Conservation (phyloP, 1,139 yeast genomes). For the Tardiomyces depauwii region DNA sequence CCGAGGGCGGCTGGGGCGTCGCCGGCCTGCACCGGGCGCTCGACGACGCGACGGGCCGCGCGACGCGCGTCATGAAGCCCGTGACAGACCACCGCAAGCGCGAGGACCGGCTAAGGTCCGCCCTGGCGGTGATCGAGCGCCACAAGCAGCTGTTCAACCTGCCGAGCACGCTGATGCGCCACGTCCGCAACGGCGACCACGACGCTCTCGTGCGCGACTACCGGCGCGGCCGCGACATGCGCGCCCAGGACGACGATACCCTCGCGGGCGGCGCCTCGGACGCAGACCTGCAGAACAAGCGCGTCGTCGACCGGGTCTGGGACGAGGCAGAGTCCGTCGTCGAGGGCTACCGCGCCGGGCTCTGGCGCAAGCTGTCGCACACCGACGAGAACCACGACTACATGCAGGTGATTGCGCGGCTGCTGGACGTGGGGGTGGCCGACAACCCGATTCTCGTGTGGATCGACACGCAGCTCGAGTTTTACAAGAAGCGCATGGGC, state of each 20-base stretch:
- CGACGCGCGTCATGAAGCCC: constrained; percentile 65
- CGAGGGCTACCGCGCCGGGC: constrained; percentile 48
- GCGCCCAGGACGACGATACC: constrained; percentile 16
- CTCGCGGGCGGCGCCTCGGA: constrained; percentile 3
- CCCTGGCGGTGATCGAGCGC: constrained; percentile 52
- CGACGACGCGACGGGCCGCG: constrained; percentile 30
- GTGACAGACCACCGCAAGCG: constrained; percentile 52
- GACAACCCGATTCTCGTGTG: constrained; percentile 60
- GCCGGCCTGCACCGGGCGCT: constrained; percentile 18
- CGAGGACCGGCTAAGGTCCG: constrained; percentile 46
- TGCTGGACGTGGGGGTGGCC: constrained; percentile 47
- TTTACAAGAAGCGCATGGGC: constrained; percentile 29
- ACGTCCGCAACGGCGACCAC: constrained; percentile 52
- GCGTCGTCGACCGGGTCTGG: constrained; percentile 46
- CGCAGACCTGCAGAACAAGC: constrained; percentile 16
- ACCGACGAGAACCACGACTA: constrained; percentile 35
- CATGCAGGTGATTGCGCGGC: constrained; percentile 43
- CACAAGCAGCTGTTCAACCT: constrained; percentile 60
- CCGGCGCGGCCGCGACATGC: constrained; percentile 39
- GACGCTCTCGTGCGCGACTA: constrained; percentile 63
- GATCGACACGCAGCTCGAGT: constrained; percentile 37
- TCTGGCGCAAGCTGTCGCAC: constrained; percentile 47
- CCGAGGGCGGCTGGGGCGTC: constrained; percentile 28
- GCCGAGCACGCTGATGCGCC: constrained; percentile 47
- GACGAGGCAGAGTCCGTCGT: constrained; percentile 54